A percentile compares a stretch with the other conserved stretches of the same genome.
These are phyloP conservation scores for Bipolaris bicolor DNA, from an alignment of 2,329 filamentous ascomycete species.

Conservation along the genomic window DNA sequence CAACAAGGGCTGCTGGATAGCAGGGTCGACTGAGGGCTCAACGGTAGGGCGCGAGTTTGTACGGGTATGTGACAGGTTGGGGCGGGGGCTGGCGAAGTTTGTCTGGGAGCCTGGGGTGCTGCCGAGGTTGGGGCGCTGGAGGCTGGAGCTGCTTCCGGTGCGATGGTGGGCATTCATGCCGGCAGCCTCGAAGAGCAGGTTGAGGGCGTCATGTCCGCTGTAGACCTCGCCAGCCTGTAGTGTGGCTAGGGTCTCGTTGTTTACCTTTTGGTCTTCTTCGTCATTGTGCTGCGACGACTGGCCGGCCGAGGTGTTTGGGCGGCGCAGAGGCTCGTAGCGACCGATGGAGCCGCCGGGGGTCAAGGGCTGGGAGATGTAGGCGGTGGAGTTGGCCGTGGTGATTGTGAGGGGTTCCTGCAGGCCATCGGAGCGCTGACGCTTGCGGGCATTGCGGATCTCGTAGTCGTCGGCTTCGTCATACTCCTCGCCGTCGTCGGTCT, in stretches of 20 bases:
- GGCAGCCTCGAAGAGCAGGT: slow-evolving; percentile 87
- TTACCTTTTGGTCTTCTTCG: slow-evolving; percentile 63
- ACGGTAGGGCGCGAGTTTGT: slow-evolving; percentile 31
- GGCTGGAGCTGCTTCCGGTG: slow-evolving; percentile 53
- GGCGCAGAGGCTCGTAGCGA: slow-evolving; percentile 68
- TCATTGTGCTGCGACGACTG: slow-evolving; percentile 37
- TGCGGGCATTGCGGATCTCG: slow-evolving; percentile 74
- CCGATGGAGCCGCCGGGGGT: slow-evolving; percentile 71
- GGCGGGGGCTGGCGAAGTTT: slow-evolving; percentile 44
- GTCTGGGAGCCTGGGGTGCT: slow-evolving; percentile 47
- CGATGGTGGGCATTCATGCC: slow-evolving; percentile 56
- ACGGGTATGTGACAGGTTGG: slow-evolving; percentile 31
- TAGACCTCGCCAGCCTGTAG: slow-evolving; percentile 74
- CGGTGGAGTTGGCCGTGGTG: slow-evolving; percentile 24
- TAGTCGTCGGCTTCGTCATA: slow-evolving; percentile 63
- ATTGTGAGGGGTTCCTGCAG: slow-evolving; percentile 44
- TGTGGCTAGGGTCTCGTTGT: slow-evolving; percentile 65
- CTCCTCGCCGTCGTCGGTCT: slow-evolving; percentile 61
- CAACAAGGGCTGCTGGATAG: slow-evolving; percentile 33
- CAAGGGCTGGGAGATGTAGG: slow-evolving; percentile 59
- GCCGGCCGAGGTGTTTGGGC: slow-evolving; percentile 56
- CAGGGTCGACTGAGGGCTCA: slow-evolving; percentile 41
- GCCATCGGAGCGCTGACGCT: slow-evolving; percentile 63
- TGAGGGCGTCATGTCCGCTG: slow-evolving; percentile 89
- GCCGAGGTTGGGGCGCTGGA: slow-evolving; percentile 43